Evolutionary conservation across 2,329 filamentous ascomycete genomes (phyloP).

Genomic region (Curvularia sp.): DNA sequence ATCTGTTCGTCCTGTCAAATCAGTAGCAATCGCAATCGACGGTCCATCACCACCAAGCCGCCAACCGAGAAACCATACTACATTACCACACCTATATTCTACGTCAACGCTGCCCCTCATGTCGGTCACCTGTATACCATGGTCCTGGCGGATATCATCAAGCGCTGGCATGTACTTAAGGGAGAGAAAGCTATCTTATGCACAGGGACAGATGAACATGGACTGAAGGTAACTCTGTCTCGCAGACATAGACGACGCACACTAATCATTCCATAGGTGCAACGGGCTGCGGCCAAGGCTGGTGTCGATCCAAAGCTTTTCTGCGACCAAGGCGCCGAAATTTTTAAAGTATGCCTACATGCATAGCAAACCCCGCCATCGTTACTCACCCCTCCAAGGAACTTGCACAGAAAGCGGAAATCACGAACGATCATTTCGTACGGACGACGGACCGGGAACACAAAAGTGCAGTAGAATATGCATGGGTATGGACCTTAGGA

Average conservation of each 20-base stretch:
- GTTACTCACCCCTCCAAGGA: conserved; percentile 50
- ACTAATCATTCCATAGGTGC: conserved; percentile 64
- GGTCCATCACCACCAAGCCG: conserved; percentile 29
- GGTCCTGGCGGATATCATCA: conserved; percentile 87
- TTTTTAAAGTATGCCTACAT: conserved; percentile 66
- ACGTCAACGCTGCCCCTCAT: conserved; percentile 97
- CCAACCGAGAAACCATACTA: conserved; percentile 80
- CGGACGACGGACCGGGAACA: conserved; percentile 88
- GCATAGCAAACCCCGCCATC: conserved; percentile 1
- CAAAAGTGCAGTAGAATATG: conserved; percentile 82
- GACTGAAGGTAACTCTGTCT: conserved; percentile 71
- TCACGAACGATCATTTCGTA: conserved; percentile 86
- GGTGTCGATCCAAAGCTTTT: conserved; percentile 79
- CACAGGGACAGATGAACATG: conserved; percentile 97
- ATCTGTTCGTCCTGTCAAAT: conserved; percentile 32
- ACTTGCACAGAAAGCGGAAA: conserved; percentile 71
- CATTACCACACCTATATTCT: conserved; percentile 96
- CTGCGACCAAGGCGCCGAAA: conserved; percentile 82
- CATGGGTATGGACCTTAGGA: conserved; percentile 68
- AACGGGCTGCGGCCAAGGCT: conserved; percentile 78
- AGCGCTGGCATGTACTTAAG: conserved; percentile 84
- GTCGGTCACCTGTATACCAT: conserved; percentile 94
- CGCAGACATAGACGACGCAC: neutral
- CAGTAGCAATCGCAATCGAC: conserved; percentile 26
- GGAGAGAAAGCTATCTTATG: conserved; percentile 75